phyloP scores from a whole-genome alignment of 2,329 filamentous ascomycete species.

The Alternaria metachromatica region DNA sequence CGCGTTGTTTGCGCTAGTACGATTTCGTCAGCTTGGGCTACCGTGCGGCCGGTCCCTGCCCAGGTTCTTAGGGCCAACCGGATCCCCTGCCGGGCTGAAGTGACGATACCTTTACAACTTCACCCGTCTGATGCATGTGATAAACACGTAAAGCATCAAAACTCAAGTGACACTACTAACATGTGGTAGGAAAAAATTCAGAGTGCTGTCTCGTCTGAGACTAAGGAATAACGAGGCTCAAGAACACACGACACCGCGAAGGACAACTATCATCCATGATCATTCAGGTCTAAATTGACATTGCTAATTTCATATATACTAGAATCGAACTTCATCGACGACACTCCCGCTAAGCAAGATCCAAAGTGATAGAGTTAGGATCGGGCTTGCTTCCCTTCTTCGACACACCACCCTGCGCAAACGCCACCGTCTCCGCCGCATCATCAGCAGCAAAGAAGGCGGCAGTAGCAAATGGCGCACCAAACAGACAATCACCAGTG shows the following conservation, averaged over 20 bases:
- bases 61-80: conserved; percentile 4
- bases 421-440: not conserved
- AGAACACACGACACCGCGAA: not conserved
- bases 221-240: not conserved
- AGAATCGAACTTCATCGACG: not conserved
- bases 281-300: not conserved
- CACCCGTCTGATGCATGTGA: not conserved
- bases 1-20: conserved; percentile 17
- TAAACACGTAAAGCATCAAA: not conserved
- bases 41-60: conserved; percentile 4
- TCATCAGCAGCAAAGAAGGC: not conserved
- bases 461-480: not conserved
- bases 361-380: not conserved
- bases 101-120: not conserved
- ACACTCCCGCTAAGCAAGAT: not conserved
- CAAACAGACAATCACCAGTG: not conserved
- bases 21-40: conserved; percentile 7
- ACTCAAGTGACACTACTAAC: not conserved
- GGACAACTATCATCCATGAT: not conserved
- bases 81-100: not conserved
- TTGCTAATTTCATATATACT: not conserved
- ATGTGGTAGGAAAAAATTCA: not conserved
- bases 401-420: not conserved
- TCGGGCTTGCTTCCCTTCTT: not conserved
- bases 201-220: not conserved